A percentile compares a stretch with the other conserved stretches of the same genome.
Evolutionary conservation across 2,329 filamentous ascomycete species (phyloP).

Genomic region (Tympanopsis confertula): DNA sequence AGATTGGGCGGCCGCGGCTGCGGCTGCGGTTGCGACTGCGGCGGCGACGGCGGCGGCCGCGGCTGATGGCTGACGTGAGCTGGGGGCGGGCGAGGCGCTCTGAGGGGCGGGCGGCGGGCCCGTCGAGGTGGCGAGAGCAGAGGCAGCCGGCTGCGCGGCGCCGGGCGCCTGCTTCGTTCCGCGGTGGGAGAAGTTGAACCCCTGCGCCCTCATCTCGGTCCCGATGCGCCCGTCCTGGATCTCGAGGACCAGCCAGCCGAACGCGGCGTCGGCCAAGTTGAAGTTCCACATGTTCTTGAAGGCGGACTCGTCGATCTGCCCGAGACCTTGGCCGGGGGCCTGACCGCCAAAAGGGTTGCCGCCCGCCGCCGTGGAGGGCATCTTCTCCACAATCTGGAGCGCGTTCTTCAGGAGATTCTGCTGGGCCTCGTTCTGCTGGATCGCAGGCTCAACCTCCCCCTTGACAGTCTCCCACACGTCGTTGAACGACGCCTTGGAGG

Average conservation of each 20-base stretch:
- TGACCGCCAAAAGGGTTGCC: constrained; percentile 94
- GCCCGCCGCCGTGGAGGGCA: constrained; percentile 88
- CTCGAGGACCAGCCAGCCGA: constrained; percentile 89
- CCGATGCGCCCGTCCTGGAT: constrained; percentile 92
- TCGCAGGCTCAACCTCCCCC: constrained; percentile 85
- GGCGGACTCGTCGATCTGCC: constrained; percentile 87
- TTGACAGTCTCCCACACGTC: constrained; percentile 99
- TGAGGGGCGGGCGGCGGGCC: constrained; percentile 14
- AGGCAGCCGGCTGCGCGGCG: constrained; percentile 20
- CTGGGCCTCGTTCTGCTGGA: constrained; percentile 85
- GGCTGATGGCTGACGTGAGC: too few relatives aligned
- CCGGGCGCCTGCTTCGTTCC: constrained; percentile 59
- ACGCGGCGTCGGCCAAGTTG: constrained; percentile 92
- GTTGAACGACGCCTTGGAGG: constrained; percentile 96
- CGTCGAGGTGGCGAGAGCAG: constrained; percentile 19
- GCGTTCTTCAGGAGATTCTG: constrained; percentile 86
- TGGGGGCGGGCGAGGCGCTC: constrained; percentile 11
- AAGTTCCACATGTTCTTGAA: constrained; percentile 99
- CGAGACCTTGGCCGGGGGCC: constrained; percentile 52
- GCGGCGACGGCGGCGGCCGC: constrained; percentile 29
- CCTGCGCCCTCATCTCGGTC: constrained; percentile 96
- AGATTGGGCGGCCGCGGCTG: constrained; percentile 19
- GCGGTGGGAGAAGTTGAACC: constrained; percentile 97
- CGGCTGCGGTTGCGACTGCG: too few relatives aligned
- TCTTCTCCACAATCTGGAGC: constrained; percentile 88